Evolutionary conservation across 805 yeast genomes (phyloP).

Genomic region (Suhomyces tanzawaensis): DNA sequence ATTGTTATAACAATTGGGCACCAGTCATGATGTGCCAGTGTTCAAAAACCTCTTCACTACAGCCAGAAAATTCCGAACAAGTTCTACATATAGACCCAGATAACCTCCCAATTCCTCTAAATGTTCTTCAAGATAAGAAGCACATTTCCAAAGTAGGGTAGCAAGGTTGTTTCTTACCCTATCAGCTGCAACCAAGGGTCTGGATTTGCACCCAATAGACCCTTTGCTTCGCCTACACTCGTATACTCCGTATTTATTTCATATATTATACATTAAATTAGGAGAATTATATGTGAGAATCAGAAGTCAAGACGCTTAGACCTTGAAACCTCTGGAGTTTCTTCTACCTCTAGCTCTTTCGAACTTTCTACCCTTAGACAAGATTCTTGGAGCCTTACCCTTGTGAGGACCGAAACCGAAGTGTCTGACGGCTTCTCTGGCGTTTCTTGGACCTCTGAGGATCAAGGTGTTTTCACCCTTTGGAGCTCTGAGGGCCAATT

Average conservation of each 20-base stretch:
- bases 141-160: too few relatives aligned
- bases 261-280: slow-evolving; percentile 9
- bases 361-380: slow-evolving; percentile 98
- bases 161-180: too few relatives aligned
- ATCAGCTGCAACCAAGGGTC: too few relatives aligned
- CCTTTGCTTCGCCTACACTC: too few relatives aligned
- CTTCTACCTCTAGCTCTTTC: slow-evolving; percentile 99
- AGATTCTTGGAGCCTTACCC: slow-evolving; percentile 98
- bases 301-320: slow-evolving; percentile 55
- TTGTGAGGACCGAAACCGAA: slow-evolving; percentile 99
- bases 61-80: too few relatives aligned
- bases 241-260: slow-evolving; percentile 4
- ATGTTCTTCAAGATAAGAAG: too few relatives aligned
- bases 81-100: too few relatives aligned
- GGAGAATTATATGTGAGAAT: slow-evolving; percentile 2
- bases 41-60: too few relatives aligned
- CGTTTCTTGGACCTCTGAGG: slow-evolving; percentile 97
- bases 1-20: too few relatives aligned
- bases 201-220: too few relatives aligned
- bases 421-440: slow-evolving; percentile 99
- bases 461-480: slow-evolving; percentile 98
- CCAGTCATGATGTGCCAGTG: too few relatives aligned
- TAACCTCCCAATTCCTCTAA: too few relatives aligned
- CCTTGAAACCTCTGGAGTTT: slow-evolving; percentile 99
- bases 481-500: slow-evolving; percentile 98